A percentile compares a stretch with the other conserved stretches of the same genome.
phyloP scores from a whole-genome alignment of 805 yeast species.

The Wickerhamomyces chambardii region DNA sequence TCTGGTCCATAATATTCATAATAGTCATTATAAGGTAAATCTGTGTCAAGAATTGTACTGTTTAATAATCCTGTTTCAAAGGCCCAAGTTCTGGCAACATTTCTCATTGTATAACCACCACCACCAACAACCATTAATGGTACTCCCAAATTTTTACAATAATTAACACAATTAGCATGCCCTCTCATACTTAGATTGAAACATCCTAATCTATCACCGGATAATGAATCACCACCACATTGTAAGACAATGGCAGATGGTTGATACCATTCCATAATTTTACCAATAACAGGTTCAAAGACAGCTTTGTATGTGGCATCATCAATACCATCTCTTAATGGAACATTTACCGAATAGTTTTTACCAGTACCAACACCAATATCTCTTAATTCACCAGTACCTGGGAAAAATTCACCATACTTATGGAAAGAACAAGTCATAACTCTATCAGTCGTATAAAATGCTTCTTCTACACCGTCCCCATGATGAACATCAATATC shows the following conservation, averaged over 20 bases:
- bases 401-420: constrained; percentile 95
- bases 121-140: constrained; percentile 94
- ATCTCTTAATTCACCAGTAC: constrained; percentile 91
- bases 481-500: constrained; percentile 97
- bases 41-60: constrained; percentile 53
- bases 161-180: constrained; percentile 93
- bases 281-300: constrained; percentile 81
- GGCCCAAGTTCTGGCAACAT: constrained; percentile 93
- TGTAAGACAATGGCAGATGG: constrained; percentile 94
- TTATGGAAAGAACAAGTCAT: constrained; percentile 97
- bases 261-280: constrained; percentile 83
- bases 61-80: constrained; percentile 81
- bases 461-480: constrained; percentile 97
- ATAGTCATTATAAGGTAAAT: constrained; percentile 63
- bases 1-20: constrained; percentile 98
- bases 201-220: constrained; percentile 90
- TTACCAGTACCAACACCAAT: constrained; percentile 85
- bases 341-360: constrained; percentile 83
- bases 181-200: constrained; percentile 88
- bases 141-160: constrained; percentile 77
- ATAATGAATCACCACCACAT: constrained; percentile 95
- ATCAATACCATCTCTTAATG: constrained; percentile 91
- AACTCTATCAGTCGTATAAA: constrained; percentile 88
- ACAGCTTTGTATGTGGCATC: constrained; percentile 74
- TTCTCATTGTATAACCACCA: constrained; percentile 96